Evolutionary conservation across 441 rosid species (phyloP), one percentile per base, ranked within the genome.

Genomic region (Hura crepitans): DNA sequence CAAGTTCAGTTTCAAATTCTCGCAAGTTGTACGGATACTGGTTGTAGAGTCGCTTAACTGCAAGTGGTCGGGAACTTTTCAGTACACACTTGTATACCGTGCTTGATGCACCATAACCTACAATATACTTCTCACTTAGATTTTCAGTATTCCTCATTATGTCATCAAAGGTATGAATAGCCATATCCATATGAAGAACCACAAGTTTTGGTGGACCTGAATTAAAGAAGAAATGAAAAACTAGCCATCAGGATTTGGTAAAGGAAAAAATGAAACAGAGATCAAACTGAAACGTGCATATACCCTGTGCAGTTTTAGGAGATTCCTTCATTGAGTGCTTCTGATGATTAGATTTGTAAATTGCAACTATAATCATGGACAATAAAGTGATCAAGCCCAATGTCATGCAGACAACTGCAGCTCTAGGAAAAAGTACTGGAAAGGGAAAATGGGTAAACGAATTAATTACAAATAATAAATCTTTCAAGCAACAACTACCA

Each of bases 141-240:
- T 94, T 86, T 80, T 94, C 97, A 0, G 99, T 94, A 39, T 76
- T 80, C 74, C 93, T 85, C 97, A 94, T 89, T 65, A 94, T 85
- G 70, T 94, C 99, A 58, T 90, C 97, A 37, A 92, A 82, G 1
- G 93, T 85, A 76, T 90, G 97, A 69, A 90, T 79, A 15, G 99
- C 99, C 97, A 94, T 86, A 79, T 86, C 97, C 99, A 92, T 90
- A 73, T 89, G 99, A 68, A 94, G 97, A 79, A 94, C 83, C 25
- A 94, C 99, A 31, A 94, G 85, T 77, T 94, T 94, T 0, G 97
- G 89, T 2, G 94, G 81, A 62, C 84, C 97, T 91, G 81, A 28
- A 55, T 55, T 0, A 9, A 55, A 14, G 25, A 20, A 13, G 12
- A 22, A 43, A 56, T n/a, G n/a, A n/a, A 46, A 27, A 15, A 70